Evolutionary conservation across 345 rosid genomes (phyloP).

Genomic region (Microcos paniculata): DNA sequence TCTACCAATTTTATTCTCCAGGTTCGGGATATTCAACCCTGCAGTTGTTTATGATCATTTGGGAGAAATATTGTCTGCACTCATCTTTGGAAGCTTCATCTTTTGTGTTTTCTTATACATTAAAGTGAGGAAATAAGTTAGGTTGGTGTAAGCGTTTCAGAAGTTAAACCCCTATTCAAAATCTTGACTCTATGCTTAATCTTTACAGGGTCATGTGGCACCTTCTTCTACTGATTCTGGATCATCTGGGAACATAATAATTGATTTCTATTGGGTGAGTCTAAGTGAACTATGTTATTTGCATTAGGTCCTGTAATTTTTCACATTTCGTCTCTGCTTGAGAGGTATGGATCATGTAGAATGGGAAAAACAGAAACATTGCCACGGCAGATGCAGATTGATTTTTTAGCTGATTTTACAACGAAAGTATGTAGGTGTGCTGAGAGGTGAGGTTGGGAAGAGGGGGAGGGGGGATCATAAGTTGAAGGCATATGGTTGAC

Average conservation of each 20-base stretch:
- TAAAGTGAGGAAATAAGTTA: slow-evolving; percentile 52
- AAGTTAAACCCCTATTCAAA: slow-evolving; percentile 11
- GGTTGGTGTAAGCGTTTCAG: slow-evolving; percentile 11
- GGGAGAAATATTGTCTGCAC: slow-evolving; percentile 94
- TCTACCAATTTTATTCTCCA: slow-evolving; percentile 32
- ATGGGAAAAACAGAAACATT: neutral
- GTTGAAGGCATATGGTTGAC: neutral
- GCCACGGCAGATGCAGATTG: neutral
- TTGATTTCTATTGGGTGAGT: slow-evolving; percentile 98
- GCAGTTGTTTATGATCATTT: slow-evolving; percentile 84
- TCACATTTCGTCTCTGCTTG: neutral
- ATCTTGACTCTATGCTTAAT: slow-evolving; percentile 27
- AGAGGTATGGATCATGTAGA: neutral
- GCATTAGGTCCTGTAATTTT: slow-evolving; percentile 2
- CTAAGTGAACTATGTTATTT: slow-evolving; percentile 12
- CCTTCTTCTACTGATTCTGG: slow-evolving; percentile 97
- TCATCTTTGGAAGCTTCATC: slow-evolving; percentile 84
- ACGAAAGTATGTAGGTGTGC: neutral
- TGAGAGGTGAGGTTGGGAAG: no score
- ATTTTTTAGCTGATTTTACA: neutral
- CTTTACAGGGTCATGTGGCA: slow-evolving; percentile 73
- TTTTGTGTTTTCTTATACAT: slow-evolving; percentile 84
- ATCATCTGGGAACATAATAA: slow-evolving; percentile 81
- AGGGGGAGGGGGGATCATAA: neutral
- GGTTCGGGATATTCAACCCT: slow-evolving; percentile 94